Conservation (phyloP, 148 eudicot species). For the Hydrangea macrophylla region DNA sequence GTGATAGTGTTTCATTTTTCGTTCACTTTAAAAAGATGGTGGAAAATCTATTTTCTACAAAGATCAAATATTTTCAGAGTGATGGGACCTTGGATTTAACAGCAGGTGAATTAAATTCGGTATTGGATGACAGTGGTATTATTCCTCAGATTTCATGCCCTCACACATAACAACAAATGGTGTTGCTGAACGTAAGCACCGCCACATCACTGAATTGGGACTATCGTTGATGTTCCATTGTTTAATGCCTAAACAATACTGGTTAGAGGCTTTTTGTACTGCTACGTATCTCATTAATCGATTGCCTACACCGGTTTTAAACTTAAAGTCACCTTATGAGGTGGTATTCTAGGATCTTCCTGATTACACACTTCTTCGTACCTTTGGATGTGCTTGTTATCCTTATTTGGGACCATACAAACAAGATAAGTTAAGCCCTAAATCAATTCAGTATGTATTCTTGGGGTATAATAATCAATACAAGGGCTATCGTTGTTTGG, state of each 20-base stretch:
- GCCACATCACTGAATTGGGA: background rate
- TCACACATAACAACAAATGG: slow-evolving; percentile 1
- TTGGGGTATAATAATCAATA: background rate
- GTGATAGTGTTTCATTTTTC: background rate
- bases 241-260: background rate
- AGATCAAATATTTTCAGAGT: background rate
- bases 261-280: background rate
- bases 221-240: background rate
- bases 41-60: background rate
- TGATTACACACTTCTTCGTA: background rate
- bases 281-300: background rate
- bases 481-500: background rate
- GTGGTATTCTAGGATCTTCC: background rate
- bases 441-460: background rate
- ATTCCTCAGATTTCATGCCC: background rate
- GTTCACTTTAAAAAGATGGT: background rate
- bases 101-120: background rate
- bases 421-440: background rate
- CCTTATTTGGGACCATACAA: background rate
- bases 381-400: background rate
- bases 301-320: background rate
- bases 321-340: background rate
- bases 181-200: background rate
- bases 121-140: background rate
- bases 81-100: background rate